These are phyloP conservation scores for Coniochaeta ligniaria DNA, from an alignment of 2,329 filamentous ascomycete genomes.

Conservation along the genomic window DNA sequence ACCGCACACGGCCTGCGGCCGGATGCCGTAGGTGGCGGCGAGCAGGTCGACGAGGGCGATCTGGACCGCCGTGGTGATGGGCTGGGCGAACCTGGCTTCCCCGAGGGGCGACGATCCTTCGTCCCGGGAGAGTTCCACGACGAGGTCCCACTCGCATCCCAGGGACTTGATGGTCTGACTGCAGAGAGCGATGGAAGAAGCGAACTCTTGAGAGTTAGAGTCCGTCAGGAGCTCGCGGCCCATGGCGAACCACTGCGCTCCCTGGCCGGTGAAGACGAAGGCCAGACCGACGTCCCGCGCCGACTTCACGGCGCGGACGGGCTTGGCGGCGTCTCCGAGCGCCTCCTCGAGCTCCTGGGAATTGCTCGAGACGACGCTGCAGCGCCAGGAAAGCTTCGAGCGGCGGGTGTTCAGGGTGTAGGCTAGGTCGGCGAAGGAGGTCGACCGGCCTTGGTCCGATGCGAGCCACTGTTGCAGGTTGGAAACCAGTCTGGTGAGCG, in stretches of 20 bases:
- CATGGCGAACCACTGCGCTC: slow-evolving; percentile 25
- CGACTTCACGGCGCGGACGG: neutral
- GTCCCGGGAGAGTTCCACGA: slow-evolving; percentile 17
- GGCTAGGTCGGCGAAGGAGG: too few relatives aligned
- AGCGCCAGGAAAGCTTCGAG: too few relatives aligned
- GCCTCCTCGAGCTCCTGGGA: too few relatives aligned
- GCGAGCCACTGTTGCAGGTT: too few relatives aligned
- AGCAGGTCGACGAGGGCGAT: slow-evolving; percentile 8
- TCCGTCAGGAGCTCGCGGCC: slow-evolving; percentile 23
- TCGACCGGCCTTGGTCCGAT: too few relatives aligned
- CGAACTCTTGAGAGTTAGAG: too few relatives aligned
- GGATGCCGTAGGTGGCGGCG: slow-evolving; percentile 1
- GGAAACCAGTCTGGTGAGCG: neutral
- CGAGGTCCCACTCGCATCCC: slow-evolving; percentile 17
- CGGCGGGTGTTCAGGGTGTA: too few relatives aligned
- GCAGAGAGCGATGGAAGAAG: too few relatives aligned
- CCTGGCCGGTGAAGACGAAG: slow-evolving; percentile 30
- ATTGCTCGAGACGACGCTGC: too few relatives aligned
- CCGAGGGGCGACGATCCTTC: slow-evolving; percentile 3
- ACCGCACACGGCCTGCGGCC: slow-evolving; percentile 11
- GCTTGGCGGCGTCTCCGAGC: too few relatives aligned
- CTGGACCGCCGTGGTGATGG: slow-evolving; percentile 7
- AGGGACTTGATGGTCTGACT: neutral
- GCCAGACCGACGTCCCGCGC: slow-evolving; percentile 1
- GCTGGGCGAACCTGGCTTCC: slow-evolving; percentile 8